A percentile compares a stretch with the other conserved stretches of the same genome.
phyloP scores from a whole-genome alignment of 2,329 filamentous ascomycete species.

The Mycosphaerella sp. region DNA sequence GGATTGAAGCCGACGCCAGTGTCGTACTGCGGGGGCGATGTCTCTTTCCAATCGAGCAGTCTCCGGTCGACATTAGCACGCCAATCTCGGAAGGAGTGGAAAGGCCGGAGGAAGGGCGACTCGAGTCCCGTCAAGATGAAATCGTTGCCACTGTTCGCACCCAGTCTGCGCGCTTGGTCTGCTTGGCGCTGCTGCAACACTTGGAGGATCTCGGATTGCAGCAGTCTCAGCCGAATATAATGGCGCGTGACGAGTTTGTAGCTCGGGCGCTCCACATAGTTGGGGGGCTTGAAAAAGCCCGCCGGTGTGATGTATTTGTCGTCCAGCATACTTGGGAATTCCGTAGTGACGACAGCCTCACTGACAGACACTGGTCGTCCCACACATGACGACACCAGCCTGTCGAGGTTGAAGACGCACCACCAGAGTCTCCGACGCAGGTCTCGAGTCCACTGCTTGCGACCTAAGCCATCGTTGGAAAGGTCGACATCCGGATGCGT shows the following conservation, averaged over 20 bases:
- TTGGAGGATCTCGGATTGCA: slow-evolving; percentile 93
- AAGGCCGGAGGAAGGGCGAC: slow-evolving; percentile 77
- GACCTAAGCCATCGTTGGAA: slow-evolving; percentile 41
- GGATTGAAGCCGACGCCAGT: slow-evolving; percentile 85
- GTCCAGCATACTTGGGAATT: slow-evolving; percentile 83
- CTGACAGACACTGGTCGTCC: slow-evolving; percentile 88
- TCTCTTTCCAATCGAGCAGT: slow-evolving; percentile 78
- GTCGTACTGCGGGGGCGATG: slow-evolving; percentile 67
- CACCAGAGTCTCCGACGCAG: slow-evolving; percentile 85
- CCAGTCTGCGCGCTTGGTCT: slow-evolving; percentile 62
- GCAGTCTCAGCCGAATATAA: slow-evolving; percentile 78
- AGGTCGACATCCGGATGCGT: slow-evolving; percentile 17
- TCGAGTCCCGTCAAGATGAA: slow-evolving; percentile 73
- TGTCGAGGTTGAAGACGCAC: slow-evolving; percentile 86
- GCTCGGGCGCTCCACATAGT: slow-evolving; percentile 52
- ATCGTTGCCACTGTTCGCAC: slow-evolving; percentile 58
- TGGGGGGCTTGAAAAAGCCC: slow-evolving; percentile 60
- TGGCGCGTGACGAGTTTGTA: slow-evolving; percentile 91
- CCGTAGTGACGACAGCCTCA: slow-evolving; percentile 93
- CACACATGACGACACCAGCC: slow-evolving; percentile 91
- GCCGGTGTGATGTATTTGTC: slow-evolving; percentile 78
- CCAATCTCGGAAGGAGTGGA: slow-evolving; percentile 83
- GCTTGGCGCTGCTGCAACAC: slow-evolving; percentile 90
- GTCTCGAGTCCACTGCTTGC: slow-evolving; percentile 78
- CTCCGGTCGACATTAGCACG: slow-evolving; percentile 78